Conservation (phyloP, 495 filamentous ascomycete species). For the Penicillium paxilli region DNA sequence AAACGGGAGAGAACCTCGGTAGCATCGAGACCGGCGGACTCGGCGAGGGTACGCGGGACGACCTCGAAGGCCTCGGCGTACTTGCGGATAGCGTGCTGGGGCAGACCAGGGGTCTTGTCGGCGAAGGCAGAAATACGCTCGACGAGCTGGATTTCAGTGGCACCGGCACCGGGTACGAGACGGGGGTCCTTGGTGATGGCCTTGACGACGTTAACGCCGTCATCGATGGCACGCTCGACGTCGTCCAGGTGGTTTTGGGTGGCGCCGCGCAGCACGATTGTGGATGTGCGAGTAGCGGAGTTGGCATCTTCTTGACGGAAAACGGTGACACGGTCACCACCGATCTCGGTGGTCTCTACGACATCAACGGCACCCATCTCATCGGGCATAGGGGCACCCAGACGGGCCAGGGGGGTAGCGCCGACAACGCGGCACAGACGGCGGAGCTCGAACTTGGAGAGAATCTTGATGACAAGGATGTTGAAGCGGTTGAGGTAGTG, state of each 20-base stretch:
- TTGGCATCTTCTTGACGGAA: slow-evolving; percentile 96
- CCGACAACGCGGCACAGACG: slow-evolving; percentile 94
- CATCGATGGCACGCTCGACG: slow-evolving; percentile 94
- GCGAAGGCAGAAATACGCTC: slow-evolving; percentile 86
- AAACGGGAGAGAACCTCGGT: slow-evolving; percentile 90
- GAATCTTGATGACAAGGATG: slow-evolving; percentile 94
- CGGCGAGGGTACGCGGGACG: slow-evolving; percentile 87
- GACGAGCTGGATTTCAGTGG: slow-evolving; percentile 92
- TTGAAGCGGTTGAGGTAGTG: slow-evolving; percentile 98
- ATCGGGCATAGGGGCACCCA: slow-evolving; percentile 98
- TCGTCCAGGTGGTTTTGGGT: slow-evolving; percentile 98
- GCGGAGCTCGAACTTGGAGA: slow-evolving; percentile 96
- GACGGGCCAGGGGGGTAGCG: slow-evolving; percentile 88
- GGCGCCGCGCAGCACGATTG: slow-evolving; percentile 90
- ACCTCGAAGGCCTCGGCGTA: slow-evolving; percentile 98
- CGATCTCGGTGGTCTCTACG: slow-evolving; percentile 97
- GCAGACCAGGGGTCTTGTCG: slow-evolving; percentile 87
- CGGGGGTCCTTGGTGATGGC: slow-evolving; percentile 92
- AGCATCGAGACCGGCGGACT: slow-evolving; percentile 91
- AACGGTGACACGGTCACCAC: slow-evolving; percentile 96
- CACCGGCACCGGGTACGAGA: slow-evolving; percentile 92
- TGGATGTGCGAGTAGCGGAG: slow-evolving; percentile 87
- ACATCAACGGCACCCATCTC: slow-evolving; percentile 96
- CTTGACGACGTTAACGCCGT: slow-evolving; percentile 98
- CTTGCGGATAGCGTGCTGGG: slow-evolving; percentile 95